Evolutionary conservation across 345 rosid species (phyloP), one percentile per base, ranked within the genome.

Genomic region (Salix exigua): DNA sequence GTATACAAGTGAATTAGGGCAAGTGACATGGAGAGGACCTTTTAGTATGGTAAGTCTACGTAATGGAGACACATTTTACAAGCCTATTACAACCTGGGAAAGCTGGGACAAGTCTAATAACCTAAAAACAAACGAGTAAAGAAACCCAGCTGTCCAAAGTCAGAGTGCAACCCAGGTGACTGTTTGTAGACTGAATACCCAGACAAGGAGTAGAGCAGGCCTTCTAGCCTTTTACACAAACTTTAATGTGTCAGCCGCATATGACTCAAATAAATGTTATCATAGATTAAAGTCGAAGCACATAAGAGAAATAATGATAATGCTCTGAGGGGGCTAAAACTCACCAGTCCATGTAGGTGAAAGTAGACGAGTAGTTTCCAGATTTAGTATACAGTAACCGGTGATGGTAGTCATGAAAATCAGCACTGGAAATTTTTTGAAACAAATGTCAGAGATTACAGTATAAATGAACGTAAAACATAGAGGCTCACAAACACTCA

Each of bases 321-420:
- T 25, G 73, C 26, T 60, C 25, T 48, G 58, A 35, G 53, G 40
- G n/a, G 68, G 67, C 18, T 66, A 72, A 75, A 65, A 79, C 91
- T 85, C 83, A 93, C 99, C 99, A 84, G 89, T 96, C 99, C 99
- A 96, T 93, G 85, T 93, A 93, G 73, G 84, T 85, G 82, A 96
- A 96, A 28, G 99, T 96, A 12, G 99, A 93, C 0, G 99, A 88
- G 77, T 93, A 93, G 92, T 96, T 93, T 38, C 99, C 99, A 66
- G 98, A 93, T 84, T 96, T 96, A 66, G 99, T 96, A 80, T 93
- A 93, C 5, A 93, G 93, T 80, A 96, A 83, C 3, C 99, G 98
- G 65, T 96, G 99, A 82, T 96, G 99, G 78, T 96, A 93, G 79
- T 95, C 99, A 82, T 95, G 99, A 81, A 95, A 96, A 87, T 96